Evolutionary conservation across 2,329 filamentous ascomycete genomes (phyloP), one percentile per base, ranked within the genome.

Genomic region (Camptophora hylomeconis): DNA sequence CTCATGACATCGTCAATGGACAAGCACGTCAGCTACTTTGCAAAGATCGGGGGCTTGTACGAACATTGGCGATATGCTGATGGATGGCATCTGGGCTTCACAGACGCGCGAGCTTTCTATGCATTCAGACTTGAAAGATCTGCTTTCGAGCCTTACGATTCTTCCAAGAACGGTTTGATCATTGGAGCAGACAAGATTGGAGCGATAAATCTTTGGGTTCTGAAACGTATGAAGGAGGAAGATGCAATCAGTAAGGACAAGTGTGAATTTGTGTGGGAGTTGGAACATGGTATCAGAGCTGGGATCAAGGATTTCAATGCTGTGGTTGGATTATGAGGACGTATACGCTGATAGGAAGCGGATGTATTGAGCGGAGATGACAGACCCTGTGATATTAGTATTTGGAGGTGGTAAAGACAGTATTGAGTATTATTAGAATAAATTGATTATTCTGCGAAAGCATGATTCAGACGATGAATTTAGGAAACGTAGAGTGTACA

Each of bases 61-160:
- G 62, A 71, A 45, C 65, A 71, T 44, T 61, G 60, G 47, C 58
- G 65, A 9, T 74, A 62, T 44, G 56, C 58, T 35, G 44, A 59
- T n/a, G 69, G 70, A 2, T 74, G 65, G 63, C 57, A 64, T 12
- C 42, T 66, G 1, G 69, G 69, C 1, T 73, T 62, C 39, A 51
- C 51, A n/a, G 70, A 74, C 49, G 67, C 67, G 1, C 37, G 54
- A 30, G 44, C 44, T 0, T 73, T 74, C 44, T 70, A 68, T 35
- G 50, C 53, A 3, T 54, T 55, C 38, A 52, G 56, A 18, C 45
- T 46, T 4, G 48, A 45, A 23, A 24, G 20, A 4, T 58, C 56
- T 2, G 29, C 12, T 21, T 15, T 11, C 16, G 17, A 19, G 2
- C 17, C 9, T n/a, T 16, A 10, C 3, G 8, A 9, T 13, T 18